Conservation (phyloP, 192 early-diverging fungal genomes). For the Entrophospora sp. region DNA sequence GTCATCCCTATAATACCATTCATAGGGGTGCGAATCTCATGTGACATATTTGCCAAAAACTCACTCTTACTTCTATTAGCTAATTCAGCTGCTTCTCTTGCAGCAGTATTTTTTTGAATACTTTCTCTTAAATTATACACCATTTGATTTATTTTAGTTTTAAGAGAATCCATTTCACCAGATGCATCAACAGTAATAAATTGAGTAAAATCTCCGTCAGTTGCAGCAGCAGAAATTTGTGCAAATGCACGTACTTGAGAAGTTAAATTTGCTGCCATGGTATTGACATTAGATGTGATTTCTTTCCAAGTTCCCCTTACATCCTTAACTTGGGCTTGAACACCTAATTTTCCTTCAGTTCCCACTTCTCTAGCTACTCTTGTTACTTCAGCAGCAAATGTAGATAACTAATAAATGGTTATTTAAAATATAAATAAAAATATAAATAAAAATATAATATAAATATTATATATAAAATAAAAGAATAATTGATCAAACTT, state of each 20-base stretch:
- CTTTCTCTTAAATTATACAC: constrained; percentile 65
- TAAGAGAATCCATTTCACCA: constrained; percentile 79
- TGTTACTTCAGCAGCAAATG: constrained; percentile 55
- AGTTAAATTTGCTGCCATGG: constrained; percentile 64
- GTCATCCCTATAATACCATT: constrained; percentile 77
- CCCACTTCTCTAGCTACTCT: constrained; percentile 70
- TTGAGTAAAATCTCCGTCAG: constrained; percentile 60
- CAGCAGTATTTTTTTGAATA: constrained; percentile 68
- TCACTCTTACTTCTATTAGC: constrained; percentile 74
- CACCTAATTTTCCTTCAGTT: constrained; percentile 71
- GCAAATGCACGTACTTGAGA: constrained; percentile 78
- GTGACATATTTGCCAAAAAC: constrained; percentile 59
- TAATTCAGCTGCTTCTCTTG: constrained; percentile 70
- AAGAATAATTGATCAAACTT: not conserved
- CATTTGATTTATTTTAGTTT: constrained; percentile 80
- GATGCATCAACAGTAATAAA: constrained; percentile 71
- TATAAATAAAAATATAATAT: not conserved
- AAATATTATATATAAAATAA: not conserved
- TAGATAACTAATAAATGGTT: constrained; percentile 22
- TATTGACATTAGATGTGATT: constrained; percentile 65
- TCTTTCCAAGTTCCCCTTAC: constrained; percentile 75
- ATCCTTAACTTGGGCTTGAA: constrained; percentile 60
- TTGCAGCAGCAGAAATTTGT: constrained; percentile 63
- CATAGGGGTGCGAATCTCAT: constrained; percentile 72
- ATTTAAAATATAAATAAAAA: not conserved